Evolutionary conservation across 257 asterid species (phyloP), one percentile per base, ranked within the genome.

Genomic region (Agastache rugosa): DNA sequence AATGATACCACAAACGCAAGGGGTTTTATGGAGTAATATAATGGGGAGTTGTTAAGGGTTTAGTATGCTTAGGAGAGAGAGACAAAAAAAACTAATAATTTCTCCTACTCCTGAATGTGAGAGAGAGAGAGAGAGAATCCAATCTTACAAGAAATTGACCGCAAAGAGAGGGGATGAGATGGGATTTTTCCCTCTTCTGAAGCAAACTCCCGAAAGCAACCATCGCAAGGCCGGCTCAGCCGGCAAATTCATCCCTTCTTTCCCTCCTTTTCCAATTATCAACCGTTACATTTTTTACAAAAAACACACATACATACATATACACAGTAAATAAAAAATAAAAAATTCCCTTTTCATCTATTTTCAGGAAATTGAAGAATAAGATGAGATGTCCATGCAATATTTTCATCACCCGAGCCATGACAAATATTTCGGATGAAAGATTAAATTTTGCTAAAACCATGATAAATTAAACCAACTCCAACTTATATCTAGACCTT

Each of bases 111-210:
- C 77, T 64, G n/a, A 69, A 75, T 34, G 69, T 35, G 25, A n/a
- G 67, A 63, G 50, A 35, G 50, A 63, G 10, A 63, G 51, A 63
- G 51, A 63, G 50, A 63, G 29, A 82, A 72, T 71, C 84, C 88
- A 85, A 59, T 65, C 75, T 88, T 77, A 75, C 48, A 81, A 88
- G 87, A 84, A 86, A 92, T 88, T 87, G 95, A 87, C 89, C 86
- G 84, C 86, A 76, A 87, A 87, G 89, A 78, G 87, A 83, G 93
- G 91, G 70, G 63, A 69, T 45, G 75, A 74, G 39, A 64, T 19
- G 71, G 54, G 63, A 59, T 78, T 82, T 80, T 74, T 17, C 78
- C 87, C 74, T 71, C 41, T 41, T 81, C 78, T 81, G 78, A 93
- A 91, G 93, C 92, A 84, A 90, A 76, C 89, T 82, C 81, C 23